Base-by-base conservation (phyloP, 1,284 basidiomycete species). In the Austroboletus novae-zelandiae region DNA sequence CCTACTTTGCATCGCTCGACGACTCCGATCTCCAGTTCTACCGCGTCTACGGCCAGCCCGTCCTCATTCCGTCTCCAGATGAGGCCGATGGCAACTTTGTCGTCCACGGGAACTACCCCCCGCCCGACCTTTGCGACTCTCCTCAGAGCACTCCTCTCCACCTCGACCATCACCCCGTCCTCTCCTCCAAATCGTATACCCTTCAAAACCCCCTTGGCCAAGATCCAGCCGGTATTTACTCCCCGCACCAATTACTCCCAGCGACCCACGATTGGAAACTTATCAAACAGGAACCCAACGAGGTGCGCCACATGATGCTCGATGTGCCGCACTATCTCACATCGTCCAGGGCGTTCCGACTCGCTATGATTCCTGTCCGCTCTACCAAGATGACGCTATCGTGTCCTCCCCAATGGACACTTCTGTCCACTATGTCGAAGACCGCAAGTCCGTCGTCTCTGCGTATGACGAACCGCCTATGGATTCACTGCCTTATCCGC, bases 21-120 rank as follows among this genome's bases (percentile, higher is more conserved):
- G 64, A 66, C 37, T 68, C 64, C 9, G 64, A 66, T 47, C 43
- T 66, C 1, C 60, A 68, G 18, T 69, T 70, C 43, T 70, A 65
- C 41, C 64, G 54, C 8, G 48, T 68, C 0, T 66, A 66, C 5
- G 65, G 68, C 0, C 65, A 66, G 25, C 65, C 65, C 3, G 60
- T 66, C 41, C 56, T 69, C 43, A 66, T 70, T n/a, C 65, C 66
- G 0, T 40, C 46, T 0, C 32, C 51, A 2, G 58, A 65, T 9
- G 54, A 61, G n/a, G 20, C 31, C 23, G 56, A 61, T 9, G 52
- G 39, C 11, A 54, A 54, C 9, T 65, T 63, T 30, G 32, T 20
- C 9, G 23, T 64, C 20, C 54, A 58, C n/a, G 46, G 44, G 23
- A 11, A 29, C 14, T 49, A 61, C 41, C 50, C 56, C 5, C 1